These are phyloP conservation scores for Orobanche coerulescens DNA, from an alignment of 257 asterid genomes.

Conservation along the genomic window DNA sequence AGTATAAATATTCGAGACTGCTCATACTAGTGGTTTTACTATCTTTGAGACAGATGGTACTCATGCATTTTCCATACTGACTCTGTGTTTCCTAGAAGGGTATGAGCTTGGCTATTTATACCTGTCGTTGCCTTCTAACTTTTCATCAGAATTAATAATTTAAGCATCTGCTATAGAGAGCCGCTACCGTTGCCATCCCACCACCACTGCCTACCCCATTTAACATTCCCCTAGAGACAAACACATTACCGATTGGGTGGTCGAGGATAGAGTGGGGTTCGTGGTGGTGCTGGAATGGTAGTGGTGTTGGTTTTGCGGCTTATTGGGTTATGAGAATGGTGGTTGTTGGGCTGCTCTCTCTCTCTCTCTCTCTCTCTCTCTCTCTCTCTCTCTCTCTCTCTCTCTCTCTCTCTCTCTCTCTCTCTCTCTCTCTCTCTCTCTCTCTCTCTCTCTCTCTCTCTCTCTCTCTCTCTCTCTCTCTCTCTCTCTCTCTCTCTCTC, in stretches of 20 bases:
- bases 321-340: background rate
- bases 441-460: too few species aligned
- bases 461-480: too few species aligned
- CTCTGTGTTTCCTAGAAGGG: background rate
- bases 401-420: too few species aligned
- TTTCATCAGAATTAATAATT: background rate
- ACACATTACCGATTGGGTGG: background rate
- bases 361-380: too few species aligned
- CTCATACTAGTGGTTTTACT: background rate
- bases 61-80: background rate
- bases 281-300: slow-evolving; percentile 7
- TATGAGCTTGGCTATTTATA: slow-evolving; percentile 2
- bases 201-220: slow-evolving; percentile 11
- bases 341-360: background rate
- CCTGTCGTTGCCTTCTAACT: background rate
- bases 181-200: slow-evolving; percentile 9
- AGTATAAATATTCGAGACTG: background rate
- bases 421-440: too few species aligned
- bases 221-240: background rate
- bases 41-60: background rate
- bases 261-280: slow-evolving; percentile 3
- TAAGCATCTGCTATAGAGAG: background rate
- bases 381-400: too few species aligned
- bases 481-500: too few species aligned
- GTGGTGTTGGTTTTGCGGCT: slow-evolving; percentile 1